A percentile compares a stretch with the other conserved stretches of the same genome.
phyloP scores from a whole-genome alignment of 805 yeast genomes.

The Suhomyces pyralidae region DNA sequence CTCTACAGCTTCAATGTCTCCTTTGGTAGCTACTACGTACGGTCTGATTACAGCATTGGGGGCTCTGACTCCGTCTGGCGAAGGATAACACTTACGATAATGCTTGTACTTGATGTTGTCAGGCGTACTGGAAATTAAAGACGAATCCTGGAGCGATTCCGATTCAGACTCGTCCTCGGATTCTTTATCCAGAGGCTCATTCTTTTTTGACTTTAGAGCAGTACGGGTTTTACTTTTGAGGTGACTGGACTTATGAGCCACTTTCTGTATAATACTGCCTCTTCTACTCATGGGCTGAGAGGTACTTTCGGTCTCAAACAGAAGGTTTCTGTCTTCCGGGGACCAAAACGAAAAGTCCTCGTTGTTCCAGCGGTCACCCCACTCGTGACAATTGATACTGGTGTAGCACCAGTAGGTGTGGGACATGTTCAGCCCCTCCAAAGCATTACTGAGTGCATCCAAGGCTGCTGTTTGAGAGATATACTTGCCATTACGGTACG shows the following conservation, averaged over 20 bases:
- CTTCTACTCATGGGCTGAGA: slow-evolving; percentile 6
- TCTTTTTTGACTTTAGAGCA: not conserved
- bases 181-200: not conserved
- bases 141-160: slow-evolving; percentile 18
- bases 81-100: slow-evolving; percentile 34
- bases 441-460: slow-evolving; percentile 76
- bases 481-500: slow-evolving; percentile 66
- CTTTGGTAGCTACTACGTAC: slow-evolving; percentile 61
- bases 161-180: slow-evolving; percentile 10
- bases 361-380: slow-evolving; percentile 93
- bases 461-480: slow-evolving; percentile 74
- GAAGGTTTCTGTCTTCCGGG: slow-evolving; percentile 48
- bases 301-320: slow-evolving; percentile 13
- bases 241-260: not conserved
- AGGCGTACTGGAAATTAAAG: slow-evolving; percentile 21
- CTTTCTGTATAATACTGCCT: slow-evolving; percentile 6
- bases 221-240: not conserved
- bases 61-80: slow-evolving; percentile 69
- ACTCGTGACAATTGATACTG: slow-evolving; percentile 64
- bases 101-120: slow-evolving; percentile 25
- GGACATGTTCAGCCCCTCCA: slow-evolving; percentile 69
- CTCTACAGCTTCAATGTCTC: slow-evolving; percentile 50
- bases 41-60: slow-evolving; percentile 76
- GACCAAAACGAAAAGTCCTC: slow-evolving; percentile 93
- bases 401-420: slow-evolving; percentile 88